Evolutionary conservation across 78 protist genomes (phyloP), one percentile per base, ranked within the genome.

Genomic region (Pirum gemmata): DNA sequence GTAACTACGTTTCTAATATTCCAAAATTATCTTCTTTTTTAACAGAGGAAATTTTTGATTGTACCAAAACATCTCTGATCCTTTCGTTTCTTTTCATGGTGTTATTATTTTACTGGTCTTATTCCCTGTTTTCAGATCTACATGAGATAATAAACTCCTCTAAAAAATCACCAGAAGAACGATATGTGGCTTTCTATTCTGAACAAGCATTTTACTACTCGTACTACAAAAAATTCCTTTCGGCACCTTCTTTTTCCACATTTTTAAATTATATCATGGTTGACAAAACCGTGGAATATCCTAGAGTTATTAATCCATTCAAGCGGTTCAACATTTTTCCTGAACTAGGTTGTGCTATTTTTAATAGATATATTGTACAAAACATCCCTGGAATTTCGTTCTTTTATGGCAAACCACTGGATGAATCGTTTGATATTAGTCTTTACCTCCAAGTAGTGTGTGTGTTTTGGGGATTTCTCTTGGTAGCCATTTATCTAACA

Each of bases 121-220:
- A n/a, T n/a, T n/a, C n/a, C n/a, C n/a, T n/a, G n/a, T n/a, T n/a
- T n/a, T n/a, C n/a, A n/a, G n/a, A n/a, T n/a, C n/a, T n/a, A n/a
- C n/a, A n/a, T n/a, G n/a, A n/a, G n/a, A n/a, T n/a, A n/a, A n/a
- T n/a, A n/a, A n/a, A n/a, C n/a, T n/a, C n/a, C n/a, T n/a, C n/a
- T n/a, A n/a, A n/a, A n/a, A n/a, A n/a, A n/a, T n/a, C n/a, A n/a
- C n/a, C n/a, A n/a, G n/a, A n/a, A n/a, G n/a, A n/a, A n/a, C n/a
- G n/a, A n/a, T n/a, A n/a, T n/a, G n/a, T n/a, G n/a, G n/a, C n/a
- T 82, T 34, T 82, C 51, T 82, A n/a, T 41, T 82, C 86, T 27
- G 86, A 82, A 34, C 86, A 82, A 40, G 86, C 86, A 29, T 82
- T 82, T 34, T 82, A 82, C 73, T 82, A 82, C 86, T 82, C 86